A percentile compares a stretch with the other conserved stretches of the same genome.
phyloP scores from a whole-genome alignment of 192 early-diverging fungal species.

The Phycomyces nitens region DNA sequence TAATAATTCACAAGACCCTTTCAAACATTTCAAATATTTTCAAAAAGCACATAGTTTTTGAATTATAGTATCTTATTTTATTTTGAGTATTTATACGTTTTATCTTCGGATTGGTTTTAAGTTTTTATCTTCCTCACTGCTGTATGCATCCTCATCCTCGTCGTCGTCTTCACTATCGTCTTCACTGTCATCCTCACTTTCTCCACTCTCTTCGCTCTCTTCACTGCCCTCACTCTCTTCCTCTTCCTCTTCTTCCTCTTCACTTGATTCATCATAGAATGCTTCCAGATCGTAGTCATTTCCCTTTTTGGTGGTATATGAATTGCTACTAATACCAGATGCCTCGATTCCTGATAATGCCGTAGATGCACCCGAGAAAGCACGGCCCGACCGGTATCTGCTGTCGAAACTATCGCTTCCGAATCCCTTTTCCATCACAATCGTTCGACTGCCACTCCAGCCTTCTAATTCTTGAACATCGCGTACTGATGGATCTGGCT shows the following conservation, averaged over 20 bases:
- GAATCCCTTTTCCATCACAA: constrained; percentile 33
- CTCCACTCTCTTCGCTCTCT: constrained; percentile 38
- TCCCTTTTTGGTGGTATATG: constrained; percentile 27
- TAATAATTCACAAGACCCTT: no score
- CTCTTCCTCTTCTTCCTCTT: constrained; percentile 36
- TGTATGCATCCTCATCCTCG: not conserved
- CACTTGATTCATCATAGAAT: constrained; percentile 44
- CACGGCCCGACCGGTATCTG: constrained; percentile 33
- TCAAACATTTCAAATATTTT: no score
- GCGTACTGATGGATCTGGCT: constrained; percentile 52
- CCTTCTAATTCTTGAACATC: constrained; percentile 38
- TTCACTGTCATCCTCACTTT: constrained; percentile 32
- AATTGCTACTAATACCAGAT: constrained; percentile 15
- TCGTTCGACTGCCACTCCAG: constrained; percentile 26
- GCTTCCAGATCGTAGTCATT: constrained; percentile 43
- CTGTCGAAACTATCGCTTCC: constrained; percentile 44
- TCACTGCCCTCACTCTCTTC: constrained; percentile 35
- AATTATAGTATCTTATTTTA: no score
- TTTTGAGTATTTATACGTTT: no score
- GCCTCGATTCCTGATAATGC: constrained; percentile 31
- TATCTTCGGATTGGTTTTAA: no score
- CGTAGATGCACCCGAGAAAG: constrained; percentile 15
- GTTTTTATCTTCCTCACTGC: not conserved
- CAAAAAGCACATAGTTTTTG: no score
- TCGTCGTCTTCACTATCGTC: not conserved